Evolutionary conservation across 495 filamentous ascomycete species (phyloP).

Genomic region (Podospora australis): DNA sequence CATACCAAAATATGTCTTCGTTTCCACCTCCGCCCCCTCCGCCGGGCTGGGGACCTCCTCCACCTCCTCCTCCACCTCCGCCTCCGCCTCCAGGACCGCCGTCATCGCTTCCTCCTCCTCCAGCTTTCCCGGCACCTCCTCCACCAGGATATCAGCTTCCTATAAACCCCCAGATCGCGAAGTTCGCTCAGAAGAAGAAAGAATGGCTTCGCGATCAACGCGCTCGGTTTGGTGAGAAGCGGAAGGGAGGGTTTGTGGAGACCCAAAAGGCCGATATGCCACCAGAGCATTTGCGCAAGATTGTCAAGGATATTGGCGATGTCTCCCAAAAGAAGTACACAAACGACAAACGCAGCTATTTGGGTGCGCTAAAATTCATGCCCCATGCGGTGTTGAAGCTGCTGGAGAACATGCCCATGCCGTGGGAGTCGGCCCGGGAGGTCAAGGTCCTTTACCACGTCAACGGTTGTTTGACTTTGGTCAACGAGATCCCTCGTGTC

Average conservation of each 20-base stretch:
- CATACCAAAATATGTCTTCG: conserved; percentile 62
- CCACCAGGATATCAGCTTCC: conserved; percentile 85
- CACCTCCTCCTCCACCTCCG: conserved; percentile 50
- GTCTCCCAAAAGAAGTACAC: conserved; percentile 99
- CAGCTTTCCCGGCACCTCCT: conserved; percentile 65
- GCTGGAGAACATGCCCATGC: conserved; percentile 99
- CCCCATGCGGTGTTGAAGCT: conserved; percentile 99
- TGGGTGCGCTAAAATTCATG: conserved; percentile 98
- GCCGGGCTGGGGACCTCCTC: conserved; percentile 45
- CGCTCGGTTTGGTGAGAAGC: conserved; percentile 92
- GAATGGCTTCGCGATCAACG: conserved; percentile 94
- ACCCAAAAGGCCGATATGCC: conserved; percentile 99
- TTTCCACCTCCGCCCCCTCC: conserved; percentile 56
- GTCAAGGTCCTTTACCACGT: conserved; percentile 98
- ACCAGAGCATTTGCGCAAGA: conserved; percentile 95
- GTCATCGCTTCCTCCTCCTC: conserved; percentile 64
- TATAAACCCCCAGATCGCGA: conserved; percentile 79
- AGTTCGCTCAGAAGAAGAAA: conserved; percentile 97
- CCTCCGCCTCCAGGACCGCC: conserved; percentile 74
- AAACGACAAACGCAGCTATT: conserved; percentile 96
- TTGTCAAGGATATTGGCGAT: conserved; percentile 97
- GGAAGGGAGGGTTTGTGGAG: conserved; percentile 92
- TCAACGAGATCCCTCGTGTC: conserved; percentile 94
- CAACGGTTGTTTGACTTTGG: conserved; percentile 92
- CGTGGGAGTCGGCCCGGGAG: conserved; percentile 92